These are phyloP conservation scores for Yamadazyma songkhlaensis DNA, from an alignment of 1,139 yeast species.

Conservation along the genomic window DNA sequence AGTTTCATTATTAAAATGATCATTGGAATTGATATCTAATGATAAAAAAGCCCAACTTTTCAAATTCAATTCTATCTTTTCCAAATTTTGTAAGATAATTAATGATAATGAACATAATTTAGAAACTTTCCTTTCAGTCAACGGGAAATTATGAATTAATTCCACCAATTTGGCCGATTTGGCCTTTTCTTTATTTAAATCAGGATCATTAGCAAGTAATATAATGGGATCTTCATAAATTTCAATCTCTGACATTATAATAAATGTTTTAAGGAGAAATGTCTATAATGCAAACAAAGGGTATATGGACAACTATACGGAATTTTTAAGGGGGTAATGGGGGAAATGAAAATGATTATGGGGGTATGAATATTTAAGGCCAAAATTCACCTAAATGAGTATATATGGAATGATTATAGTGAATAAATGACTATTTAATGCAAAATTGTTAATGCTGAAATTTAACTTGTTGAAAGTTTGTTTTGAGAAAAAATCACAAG, in stretches of 20 bases:
- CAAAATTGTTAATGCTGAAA: too few relatives aligned
- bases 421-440: not conserved
- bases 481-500: conserved; percentile 4
- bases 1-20: conserved; percentile 30
- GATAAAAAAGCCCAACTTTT: conserved; percentile 59
- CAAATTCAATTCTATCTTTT: conserved; percentile 44
- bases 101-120: conserved; percentile 50
- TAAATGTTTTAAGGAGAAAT: too few relatives aligned
- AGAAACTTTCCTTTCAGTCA: conserved; percentile 46
- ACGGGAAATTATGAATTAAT: conserved; percentile 42
- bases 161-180: conserved; percentile 40
- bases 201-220: conserved; percentile 46
- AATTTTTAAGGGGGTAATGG: too few relatives aligned
- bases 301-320: too few relatives aligned
- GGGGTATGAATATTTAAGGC: not conserved
- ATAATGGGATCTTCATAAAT: conserved; percentile 48
- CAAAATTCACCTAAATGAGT: too few relatives aligned
- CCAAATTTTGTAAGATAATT: conserved; percentile 48
- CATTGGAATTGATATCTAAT: conserved; percentile 47
- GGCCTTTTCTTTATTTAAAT: conserved; percentile 41
- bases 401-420: not conserved
- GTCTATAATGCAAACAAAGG: too few relatives aligned
- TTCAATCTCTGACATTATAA: conserved; percentile 15
- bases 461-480: not conserved
- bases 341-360: too few relatives aligned